Evolutionary conservation across 441 rosid genomes (phyloP).

Genomic region (Daphne laureola): DNA sequence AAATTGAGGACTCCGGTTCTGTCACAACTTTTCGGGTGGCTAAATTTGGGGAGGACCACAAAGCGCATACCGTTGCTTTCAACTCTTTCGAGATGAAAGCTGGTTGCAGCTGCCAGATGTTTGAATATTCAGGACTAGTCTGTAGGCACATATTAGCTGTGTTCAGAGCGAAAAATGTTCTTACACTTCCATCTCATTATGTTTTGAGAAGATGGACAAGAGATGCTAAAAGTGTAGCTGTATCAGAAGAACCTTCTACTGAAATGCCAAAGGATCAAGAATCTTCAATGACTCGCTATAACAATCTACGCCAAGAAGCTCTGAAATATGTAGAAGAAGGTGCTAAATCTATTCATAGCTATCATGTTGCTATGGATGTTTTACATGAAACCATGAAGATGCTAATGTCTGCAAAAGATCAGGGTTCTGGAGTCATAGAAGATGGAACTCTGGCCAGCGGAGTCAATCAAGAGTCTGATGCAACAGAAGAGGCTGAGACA

Average conservation of each 20-base stretch:
- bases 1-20: conserved; percentile 32
- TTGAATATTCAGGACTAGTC: conserved; percentile 42
- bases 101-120: conserved; percentile 56
- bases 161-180: conserved; percentile 31
- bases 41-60: conserved; percentile 48
- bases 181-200: conserved; percentile 14
- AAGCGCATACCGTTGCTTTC: conserved; percentile 34
- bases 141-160: conserved; percentile 54
- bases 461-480: conserved; percentile 8
- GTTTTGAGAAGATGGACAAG: conserved; percentile 13
- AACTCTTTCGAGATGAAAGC: conserved; percentile 43
- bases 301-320: conserved; percentile 40
- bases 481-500: conserved; percentile 3
- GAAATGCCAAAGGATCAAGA: conserved; percentile 9
- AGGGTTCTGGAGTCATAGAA: conserved; percentile 2
- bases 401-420: conserved; percentile 1
- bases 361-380: conserved; percentile 12
- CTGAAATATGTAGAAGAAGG: conserved; percentile 48
- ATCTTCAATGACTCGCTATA: conserved; percentile 26
- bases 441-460: conserved; percentile 8
- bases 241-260: conserved; percentile 1
- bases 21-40: conserved; percentile 33
- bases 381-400: conserved; percentile 12
- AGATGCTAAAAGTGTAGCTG: conserved; percentile 9
- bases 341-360: conserved; percentile 20